Percentiles rank a stretch among this genome's conserved stretches.
Evolutionary conservation across 1,139 yeast genomes (phyloP).

Genomic region (Taphrina deformans): DNA sequence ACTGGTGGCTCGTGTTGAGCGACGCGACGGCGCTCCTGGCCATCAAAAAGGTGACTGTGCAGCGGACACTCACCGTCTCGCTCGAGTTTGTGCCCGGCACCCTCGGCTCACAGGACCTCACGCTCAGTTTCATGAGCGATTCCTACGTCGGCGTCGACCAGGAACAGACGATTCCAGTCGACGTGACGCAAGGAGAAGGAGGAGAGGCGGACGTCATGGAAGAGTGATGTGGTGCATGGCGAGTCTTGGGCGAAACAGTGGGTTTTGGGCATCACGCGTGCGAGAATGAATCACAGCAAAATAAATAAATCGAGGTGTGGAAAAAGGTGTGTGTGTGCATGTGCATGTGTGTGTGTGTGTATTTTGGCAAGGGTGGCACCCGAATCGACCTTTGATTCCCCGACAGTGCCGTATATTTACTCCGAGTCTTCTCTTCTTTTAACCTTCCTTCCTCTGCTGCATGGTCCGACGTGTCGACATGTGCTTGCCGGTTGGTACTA

Average conservation of each 20-base stretch:
- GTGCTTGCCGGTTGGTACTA: not conserved
- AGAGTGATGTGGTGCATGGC: not conserved
- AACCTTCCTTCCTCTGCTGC: not conserved
- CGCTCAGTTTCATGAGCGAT: slow-evolving; percentile 87
- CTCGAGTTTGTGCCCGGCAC: slow-evolving; percentile 62
- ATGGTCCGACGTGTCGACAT: not conserved
- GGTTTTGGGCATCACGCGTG: not conserved
- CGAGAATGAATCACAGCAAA: no score
- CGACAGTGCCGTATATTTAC: no score
- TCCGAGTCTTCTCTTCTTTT: not conserved
- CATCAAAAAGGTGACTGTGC: slow-evolving; percentile 63
- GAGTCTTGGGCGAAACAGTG: not conserved
- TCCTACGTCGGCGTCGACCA: slow-evolving; percentile 89
- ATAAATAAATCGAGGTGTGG: no score
- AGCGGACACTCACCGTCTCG: slow-evolving; percentile 48
- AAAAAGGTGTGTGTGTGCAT: no score
- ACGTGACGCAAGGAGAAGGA: slow-evolving; percentile 10
- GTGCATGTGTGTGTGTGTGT: no score
- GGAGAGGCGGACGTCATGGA: slow-evolving; percentile 8
- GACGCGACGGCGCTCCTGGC: slow-evolving; percentile 70
- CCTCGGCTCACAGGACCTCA: slow-evolving; percentile 61
- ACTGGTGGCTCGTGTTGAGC: slow-evolving; percentile 80
- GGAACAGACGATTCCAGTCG: slow-evolving; percentile 57
- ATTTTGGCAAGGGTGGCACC: no score
- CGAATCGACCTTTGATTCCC: no score